Conservation (phyloP, 2,329 filamentous ascomycete species). For the Mollisiaceae sp. region DNA sequence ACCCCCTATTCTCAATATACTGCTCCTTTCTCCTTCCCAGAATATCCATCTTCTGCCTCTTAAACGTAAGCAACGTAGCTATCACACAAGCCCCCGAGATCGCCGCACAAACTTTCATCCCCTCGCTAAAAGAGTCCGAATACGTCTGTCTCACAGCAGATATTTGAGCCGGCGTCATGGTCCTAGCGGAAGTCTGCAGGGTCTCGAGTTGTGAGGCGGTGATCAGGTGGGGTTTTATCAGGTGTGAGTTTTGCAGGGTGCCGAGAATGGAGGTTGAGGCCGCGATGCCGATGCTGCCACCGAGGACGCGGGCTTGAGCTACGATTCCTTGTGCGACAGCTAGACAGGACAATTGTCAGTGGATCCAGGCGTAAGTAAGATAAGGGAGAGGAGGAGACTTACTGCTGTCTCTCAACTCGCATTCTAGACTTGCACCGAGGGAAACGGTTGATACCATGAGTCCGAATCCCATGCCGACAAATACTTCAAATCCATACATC, state of each 20-base stretch:
- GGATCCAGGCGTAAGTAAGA: neutral
- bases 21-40: conserved; percentile 21
- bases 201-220: conserved; percentile 21
- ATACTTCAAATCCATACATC: conserved; percentile 57
- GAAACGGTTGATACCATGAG: conserved; percentile 44
- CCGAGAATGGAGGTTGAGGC: conserved; percentile 61
- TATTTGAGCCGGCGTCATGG: conserved; percentile 24
- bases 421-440: conserved; percentile 61
- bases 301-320: conserved; percentile 63
- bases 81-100: conserved; percentile 28
- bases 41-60: conserved; percentile 19
- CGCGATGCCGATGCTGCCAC: conserved; percentile 63
- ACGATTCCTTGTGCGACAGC: conserved; percentile 65
- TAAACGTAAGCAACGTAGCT: conserved; percentile 21
- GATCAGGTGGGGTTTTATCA: conserved; percentile 18
- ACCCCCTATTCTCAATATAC: conserved; percentile 17
- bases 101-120: conserved; percentile 34
- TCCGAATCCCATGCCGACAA: conserved; percentile 64
- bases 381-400: conserved; percentile 29
- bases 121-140: conserved; percentile 32
- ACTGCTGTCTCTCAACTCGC: conserved; percentile 46
- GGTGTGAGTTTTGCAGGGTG: conserved; percentile 19
- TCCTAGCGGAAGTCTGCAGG: conserved; percentile 12
- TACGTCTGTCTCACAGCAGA: conserved; percentile 29
- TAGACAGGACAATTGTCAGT: neutral